Evolutionary conservation across 257 asterid species (phyloP).

Genomic region (Solanum etuberosum): DNA sequence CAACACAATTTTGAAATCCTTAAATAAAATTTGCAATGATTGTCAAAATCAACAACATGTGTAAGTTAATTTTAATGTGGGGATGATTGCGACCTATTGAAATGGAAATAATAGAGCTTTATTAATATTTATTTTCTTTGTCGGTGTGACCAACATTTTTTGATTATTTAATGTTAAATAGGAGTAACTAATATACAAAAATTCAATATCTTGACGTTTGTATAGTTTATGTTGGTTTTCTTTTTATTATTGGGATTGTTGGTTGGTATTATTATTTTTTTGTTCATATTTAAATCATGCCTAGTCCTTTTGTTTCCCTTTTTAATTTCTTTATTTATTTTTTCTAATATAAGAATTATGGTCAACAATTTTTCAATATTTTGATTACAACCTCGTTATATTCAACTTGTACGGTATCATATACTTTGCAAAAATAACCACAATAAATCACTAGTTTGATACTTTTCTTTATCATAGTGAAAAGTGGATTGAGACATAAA

Average conservation of each 20-base stretch:
- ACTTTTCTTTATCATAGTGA: background rate
- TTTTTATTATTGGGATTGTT: background rate
- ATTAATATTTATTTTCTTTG: background rate
- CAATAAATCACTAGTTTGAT: background rate
- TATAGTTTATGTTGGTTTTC: background rate
- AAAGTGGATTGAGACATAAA: background rate
- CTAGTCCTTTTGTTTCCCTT: background rate
- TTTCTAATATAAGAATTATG: background rate
- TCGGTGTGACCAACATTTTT: constrained; percentile 2
- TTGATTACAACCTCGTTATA: background rate
- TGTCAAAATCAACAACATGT: background rate
- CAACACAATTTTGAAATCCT: background rate
- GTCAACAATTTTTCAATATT: background rate
- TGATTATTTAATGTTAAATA: background rate
- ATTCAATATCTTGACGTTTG: background rate
- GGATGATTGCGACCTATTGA: background rate
- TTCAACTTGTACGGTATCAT: background rate
- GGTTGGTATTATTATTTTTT: background rate
- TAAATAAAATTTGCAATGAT: background rate
- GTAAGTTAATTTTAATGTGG: background rate
- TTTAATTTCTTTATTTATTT: background rate
- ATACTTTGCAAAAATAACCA: background rate
- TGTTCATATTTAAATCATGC: background rate
- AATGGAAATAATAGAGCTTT: background rate
- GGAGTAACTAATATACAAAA: background rate